These are phyloP conservation scores for Melaleuca alternifolia DNA, from an alignment of 345 rosid genomes.

Conservation along the genomic window DNA sequence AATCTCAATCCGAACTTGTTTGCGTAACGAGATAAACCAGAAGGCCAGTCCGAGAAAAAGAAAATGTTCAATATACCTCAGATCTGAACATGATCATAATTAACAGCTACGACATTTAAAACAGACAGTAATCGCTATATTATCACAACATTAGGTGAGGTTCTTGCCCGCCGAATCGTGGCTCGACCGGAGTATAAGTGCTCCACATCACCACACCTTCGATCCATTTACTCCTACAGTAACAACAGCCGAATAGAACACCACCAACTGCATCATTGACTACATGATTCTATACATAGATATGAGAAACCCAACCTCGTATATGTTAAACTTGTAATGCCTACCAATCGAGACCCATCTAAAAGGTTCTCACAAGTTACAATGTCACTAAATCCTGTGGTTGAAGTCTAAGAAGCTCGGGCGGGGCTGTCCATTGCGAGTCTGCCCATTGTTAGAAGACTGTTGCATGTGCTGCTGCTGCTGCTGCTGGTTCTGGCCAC, in stretches of 20 bases:
- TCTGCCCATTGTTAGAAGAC: constrained; percentile 32
- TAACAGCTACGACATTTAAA: neutral
- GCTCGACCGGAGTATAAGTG: neutral
- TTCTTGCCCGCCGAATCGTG: neutral
- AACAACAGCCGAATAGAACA: neutral
- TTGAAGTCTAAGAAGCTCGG: constrained; percentile 39
- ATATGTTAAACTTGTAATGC: neutral
- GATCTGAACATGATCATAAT: neutral
- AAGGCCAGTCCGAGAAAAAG: neutral
- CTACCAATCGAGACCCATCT: neutral
- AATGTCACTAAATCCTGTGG: constrained; percentile 21
- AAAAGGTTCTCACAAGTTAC: neutral
- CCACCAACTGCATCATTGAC: neutral
- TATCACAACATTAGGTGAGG: neutral
- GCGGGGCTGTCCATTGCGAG: constrained; percentile 27
- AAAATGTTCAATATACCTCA: neutral
- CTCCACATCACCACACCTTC: neutral
- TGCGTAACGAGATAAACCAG: neutral
- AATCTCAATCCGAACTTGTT: neutral
- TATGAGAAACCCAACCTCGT: neutral
- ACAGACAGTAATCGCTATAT: neutral
- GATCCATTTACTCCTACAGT: neutral
- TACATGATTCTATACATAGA: neutral
- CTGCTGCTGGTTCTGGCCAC: constrained; percentile 33
- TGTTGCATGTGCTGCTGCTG: constrained; percentile 26